Evolutionary conservation across 345 rosid species (phyloP).

Genomic region (Reutealis trisperma): DNA sequence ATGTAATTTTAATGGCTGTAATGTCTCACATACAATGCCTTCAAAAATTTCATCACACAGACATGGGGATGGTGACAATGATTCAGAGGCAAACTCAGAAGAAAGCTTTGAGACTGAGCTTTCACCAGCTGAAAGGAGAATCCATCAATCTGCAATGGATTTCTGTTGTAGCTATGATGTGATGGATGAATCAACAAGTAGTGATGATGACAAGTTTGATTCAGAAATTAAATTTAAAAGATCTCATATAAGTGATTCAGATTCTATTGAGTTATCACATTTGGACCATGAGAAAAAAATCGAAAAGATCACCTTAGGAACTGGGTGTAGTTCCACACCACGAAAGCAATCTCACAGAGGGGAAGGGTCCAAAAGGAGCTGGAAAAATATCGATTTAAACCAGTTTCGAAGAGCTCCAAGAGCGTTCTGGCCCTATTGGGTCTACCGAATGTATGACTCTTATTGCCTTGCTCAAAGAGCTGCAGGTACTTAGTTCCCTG

Average conservation of each 20-base stretch:
- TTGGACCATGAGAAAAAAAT: conserved; percentile 31
- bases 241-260: conserved; percentile 29
- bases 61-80: conserved; percentile 42
- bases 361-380: conserved; percentile 31
- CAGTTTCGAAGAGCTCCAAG: conserved; percentile 50
- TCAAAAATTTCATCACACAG: conserved; percentile 38
- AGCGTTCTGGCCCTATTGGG: conserved; percentile 93
- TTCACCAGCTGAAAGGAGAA: conserved; percentile 59
- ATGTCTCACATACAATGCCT: conserved; percentile 25
- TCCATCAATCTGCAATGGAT: conserved; percentile 63
- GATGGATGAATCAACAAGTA: conserved; percentile 62
- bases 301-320: conserved; percentile 26
- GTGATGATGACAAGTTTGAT: conserved; percentile 57
- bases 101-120: conserved; percentile 84
- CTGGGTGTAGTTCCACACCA: conserved; percentile 34
- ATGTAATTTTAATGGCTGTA: conserved; percentile 35
- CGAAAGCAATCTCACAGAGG: conserved; percentile 32
- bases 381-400: conserved; percentile 36
- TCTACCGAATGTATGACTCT: conserved; percentile 79
- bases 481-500: conserved; percentile 56
- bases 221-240: conserved; percentile 38
- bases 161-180: conserved; percentile 36
- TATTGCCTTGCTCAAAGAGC: conserved; percentile 82
- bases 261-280: conserved; percentile 28
- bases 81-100: conserved; percentile 63